Conservation (phyloP, 768 basidiomycete genomes). For the Auricularia sp. region DNA sequence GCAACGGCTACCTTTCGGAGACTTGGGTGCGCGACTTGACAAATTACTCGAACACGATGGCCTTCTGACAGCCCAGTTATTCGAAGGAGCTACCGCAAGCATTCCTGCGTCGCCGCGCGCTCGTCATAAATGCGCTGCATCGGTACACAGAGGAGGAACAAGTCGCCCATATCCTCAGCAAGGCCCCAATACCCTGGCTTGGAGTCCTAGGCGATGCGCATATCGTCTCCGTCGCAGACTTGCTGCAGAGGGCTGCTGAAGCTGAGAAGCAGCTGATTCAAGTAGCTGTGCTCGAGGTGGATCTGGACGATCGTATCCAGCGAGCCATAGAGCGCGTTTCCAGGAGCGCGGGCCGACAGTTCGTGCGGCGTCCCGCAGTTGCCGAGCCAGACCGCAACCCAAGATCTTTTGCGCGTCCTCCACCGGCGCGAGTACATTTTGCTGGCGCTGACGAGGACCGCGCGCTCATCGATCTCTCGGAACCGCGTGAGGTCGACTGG, state of each 20-base stretch:
- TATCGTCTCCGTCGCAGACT: background rate
- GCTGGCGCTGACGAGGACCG: too few species aligned
- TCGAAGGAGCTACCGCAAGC: background rate
- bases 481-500: too few species aligned
- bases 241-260: background rate
- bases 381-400: too few species aligned
- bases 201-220: background rate
- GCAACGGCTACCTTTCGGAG: background rate
- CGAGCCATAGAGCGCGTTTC: background rate
- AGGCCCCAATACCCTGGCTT: background rate
- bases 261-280: background rate
- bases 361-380: too few species aligned
- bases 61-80: background rate
- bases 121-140: background rate
- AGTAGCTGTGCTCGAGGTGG: background rate
- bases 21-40: background rate
- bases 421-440: too few species aligned
- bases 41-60: background rate
- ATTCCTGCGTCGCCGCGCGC: background rate
- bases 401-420: too few species aligned
- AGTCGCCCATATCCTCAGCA: background rate
- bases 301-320: background rate
- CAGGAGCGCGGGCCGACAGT: background rate
- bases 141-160: background rate
- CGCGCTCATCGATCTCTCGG: too few species aligned